Evolutionary conservation across 2,329 filamentous ascomycete genomes (phyloP), one percentile per base, ranked within the genome.

Genomic region (Fusarium sp.): DNA sequence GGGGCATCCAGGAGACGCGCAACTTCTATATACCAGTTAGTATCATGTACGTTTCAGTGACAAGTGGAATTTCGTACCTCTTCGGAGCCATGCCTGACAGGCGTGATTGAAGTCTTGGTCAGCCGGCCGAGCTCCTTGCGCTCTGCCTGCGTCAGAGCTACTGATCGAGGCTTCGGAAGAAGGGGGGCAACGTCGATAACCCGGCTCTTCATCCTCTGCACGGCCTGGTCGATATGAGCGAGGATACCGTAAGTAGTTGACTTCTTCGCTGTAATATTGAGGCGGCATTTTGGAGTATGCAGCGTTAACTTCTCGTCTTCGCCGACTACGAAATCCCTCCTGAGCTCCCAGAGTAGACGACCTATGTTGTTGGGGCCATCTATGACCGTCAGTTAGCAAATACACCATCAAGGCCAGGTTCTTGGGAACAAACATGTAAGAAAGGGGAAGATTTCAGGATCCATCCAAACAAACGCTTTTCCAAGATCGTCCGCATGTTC

Each of bases 401-500:
- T 10, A 29, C 44, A n/a, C 19, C 15, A 23, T 15, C 5, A 27
- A 16, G 19, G 21, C n/a, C 7, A 45, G 57, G 41, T 1, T n/a
- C 38, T n/a, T 25, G 29, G 16, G 19, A 12, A 82, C 84, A 69
- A 80, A 87, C 86, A 78, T 49, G 82, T 79, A 29, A 89, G 77
- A 8, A 88, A 81, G 37, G 78, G 70, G 66, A 87, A 87, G 57
- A 84, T 81, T 3, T 78, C 60, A 18, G 81, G 80, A 18, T 78
- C 75, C 25, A 89, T 70, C 66, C 73, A 79, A 11, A 89, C 64
- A 5, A 78, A 78, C 3, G 82, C 75, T 37, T 80, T 78, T 10
- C 87, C 88, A 7, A 83, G 75, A 10, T 80, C 80, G 25, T 83
- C 80, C 19, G 83, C 74, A 21, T 86, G 76, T 69, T 88, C 85